Percentiles rank a stretch among this genome's conserved stretches.
These are phyloP conservation scores for Pezicula radicicola DNA, from an alignment of 2,329 filamentous ascomycete species.

Conservation along the genomic window DNA sequence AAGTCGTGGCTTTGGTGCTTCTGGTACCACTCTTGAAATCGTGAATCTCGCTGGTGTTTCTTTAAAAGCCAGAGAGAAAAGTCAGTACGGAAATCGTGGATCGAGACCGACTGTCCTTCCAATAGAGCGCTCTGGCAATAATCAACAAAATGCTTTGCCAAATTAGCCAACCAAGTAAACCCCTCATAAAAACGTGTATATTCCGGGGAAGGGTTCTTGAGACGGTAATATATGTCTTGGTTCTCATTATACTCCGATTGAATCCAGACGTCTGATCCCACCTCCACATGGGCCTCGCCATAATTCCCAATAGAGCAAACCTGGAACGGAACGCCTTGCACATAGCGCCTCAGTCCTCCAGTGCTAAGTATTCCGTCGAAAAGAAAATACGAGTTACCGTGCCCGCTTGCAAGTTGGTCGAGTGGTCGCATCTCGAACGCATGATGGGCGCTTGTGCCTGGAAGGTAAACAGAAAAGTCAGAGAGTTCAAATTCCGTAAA, in stretches of 20 bases:
- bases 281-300: conserved; percentile 43
- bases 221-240: conserved; percentile 58
- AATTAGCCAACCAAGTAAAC: conserved; percentile 68
- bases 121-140: conserved; percentile 35
- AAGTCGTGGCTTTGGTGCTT: conserved; percentile 58
- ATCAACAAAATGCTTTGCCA: conserved; percentile 71
- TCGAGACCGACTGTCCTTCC: conserved; percentile 34
- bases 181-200: conserved; percentile 61
- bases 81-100: conserved; percentile 52
- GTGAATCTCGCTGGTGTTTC: conserved; percentile 37
- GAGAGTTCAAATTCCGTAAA: conserved; percentile 48
- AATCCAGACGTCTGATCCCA: conserved; percentile 60
- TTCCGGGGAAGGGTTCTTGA: conserved; percentile 51
- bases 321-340: conserved; percentile 54
- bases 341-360: conserved; percentile 39
- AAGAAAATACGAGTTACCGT: conserved; percentile 37
- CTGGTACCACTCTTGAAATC: conserved; percentile 53
- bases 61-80: conserved; percentile 57
- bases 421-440: conserved; percentile 51
- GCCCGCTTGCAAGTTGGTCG: conserved; percentile 44
- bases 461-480: conserved; percentile 56
- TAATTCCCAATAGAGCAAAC: conserved; percentile 67
- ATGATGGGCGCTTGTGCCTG: conserved; percentile 23
- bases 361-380: conserved; percentile 59
- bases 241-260: conserved; percentile 45